Evolutionary conservation across 768 basidiomycete species (phyloP), one percentile per base, ranked within the genome.

Genomic region (Ramaria sp.): DNA sequence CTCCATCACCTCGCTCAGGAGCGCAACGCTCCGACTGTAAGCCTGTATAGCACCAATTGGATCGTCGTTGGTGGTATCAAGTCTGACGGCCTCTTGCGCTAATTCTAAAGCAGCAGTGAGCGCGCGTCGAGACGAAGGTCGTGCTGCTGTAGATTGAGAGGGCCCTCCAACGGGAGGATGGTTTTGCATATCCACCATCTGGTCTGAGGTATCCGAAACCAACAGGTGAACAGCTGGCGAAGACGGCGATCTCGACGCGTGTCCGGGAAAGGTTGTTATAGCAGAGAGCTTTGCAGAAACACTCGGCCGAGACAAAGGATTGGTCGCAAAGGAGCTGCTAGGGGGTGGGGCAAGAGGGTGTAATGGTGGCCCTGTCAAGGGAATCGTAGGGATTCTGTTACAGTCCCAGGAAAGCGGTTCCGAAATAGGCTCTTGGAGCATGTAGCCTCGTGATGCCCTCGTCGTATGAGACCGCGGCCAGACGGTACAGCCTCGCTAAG

Each of bases 1-100:
- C 61, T 89, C 87, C 92, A 95, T 95, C 50, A 95, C 92, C 66
- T 91, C 88, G 61, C 84, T 88, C 27, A 95, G 74, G 25, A 95
- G 73, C 41, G 85, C 80, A 39, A 95, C 92, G 62, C 87, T 88
- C 66, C 81, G 83, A 12, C 82, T 83, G 65, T 95, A 95, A 0
- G 92, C 92, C 47, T 82, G 71, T n/a, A 95, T 87, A 2, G 92
- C 92, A 36, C 83, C 88, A 61, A 87, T 78, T 15, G 90, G 89
- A 60, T 92, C 86, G 65, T 93, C 87, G 58, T 90, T 91, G 15
- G 83, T 86, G 5, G 85, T 80, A 64, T 95, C 92, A 34, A 93
- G 79, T 61, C 82, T 80, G 41, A 95, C 92, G 8, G 92, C 92
- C 66, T 91, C 86, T 32, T 91, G 82, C 13, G 92, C 92, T 12